Conservation (phyloP, 768 basidiomycete genomes). For the Coprinopsis cinerea region DNA sequence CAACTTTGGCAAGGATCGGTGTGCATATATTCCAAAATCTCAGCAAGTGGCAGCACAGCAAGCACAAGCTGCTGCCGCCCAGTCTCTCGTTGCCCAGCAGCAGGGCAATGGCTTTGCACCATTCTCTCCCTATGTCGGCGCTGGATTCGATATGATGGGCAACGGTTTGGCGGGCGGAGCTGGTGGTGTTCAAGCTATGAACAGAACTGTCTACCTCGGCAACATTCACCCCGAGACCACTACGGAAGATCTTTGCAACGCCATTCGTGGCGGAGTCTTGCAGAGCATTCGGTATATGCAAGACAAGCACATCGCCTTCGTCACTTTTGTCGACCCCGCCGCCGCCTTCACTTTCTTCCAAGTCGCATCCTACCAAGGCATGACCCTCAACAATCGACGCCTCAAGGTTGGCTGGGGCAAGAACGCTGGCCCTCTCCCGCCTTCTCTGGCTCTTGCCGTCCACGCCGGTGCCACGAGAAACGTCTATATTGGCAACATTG, state of each 20-base stretch:
- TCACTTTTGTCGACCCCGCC: slow-evolving; percentile 92
- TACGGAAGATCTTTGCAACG: slow-evolving; percentile 92
- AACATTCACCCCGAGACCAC: slow-evolving; percentile 97
- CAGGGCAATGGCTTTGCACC: slow-evolving; percentile 35
- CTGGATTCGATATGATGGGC: slow-evolving; percentile 36
- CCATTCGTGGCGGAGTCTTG: slow-evolving; percentile 92
- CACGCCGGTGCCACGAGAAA: slow-evolving; percentile 93
- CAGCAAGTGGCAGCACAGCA: slow-evolving; percentile 86
- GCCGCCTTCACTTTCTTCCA: slow-evolving; percentile 94
- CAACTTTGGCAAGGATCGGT: slow-evolving; percentile 98
- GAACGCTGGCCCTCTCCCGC: slow-evolving; percentile 82
- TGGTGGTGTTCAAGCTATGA: slow-evolving; percentile 50
- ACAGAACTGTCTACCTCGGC: slow-evolving; percentile 92
- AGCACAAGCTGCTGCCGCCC: slow-evolving; percentile 82
- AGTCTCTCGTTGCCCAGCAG: slow-evolving; percentile 57
- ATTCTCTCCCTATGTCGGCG: slow-evolving; percentile 44
- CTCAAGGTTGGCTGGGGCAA: slow-evolving; percentile 99
- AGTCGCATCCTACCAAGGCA: slow-evolving; percentile 81
- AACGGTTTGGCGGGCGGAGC: slow-evolving; percentile 26
- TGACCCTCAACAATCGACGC: slow-evolving; percentile 88
- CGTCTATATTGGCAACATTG: slow-evolving; percentile 93
- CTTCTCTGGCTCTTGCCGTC: slow-evolving; percentile 81
- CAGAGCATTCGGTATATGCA: slow-evolving; percentile 94
- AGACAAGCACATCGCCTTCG: slow-evolving; percentile 97
- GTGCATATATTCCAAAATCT: slow-evolving; percentile 95